Evolutionary conservation across 2,329 filamentous ascomycete genomes (phyloP).

Genomic region (Domatiomyces catenatus): DNA sequence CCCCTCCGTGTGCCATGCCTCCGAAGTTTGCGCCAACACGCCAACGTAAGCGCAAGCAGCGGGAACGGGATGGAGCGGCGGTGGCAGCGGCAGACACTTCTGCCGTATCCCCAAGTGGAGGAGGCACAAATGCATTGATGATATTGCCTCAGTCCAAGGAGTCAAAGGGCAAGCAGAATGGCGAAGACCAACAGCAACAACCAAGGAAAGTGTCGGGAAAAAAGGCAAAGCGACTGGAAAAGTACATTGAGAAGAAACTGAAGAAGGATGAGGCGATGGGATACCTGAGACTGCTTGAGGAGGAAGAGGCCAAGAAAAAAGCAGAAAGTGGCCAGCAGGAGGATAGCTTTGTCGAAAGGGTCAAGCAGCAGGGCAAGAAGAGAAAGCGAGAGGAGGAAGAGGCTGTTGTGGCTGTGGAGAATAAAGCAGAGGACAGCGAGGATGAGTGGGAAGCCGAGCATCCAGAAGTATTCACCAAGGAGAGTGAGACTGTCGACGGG

Average conservation of each 20-base stretch:
- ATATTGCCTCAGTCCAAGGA: not conserved
- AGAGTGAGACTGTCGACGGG: slow-evolving; percentile 26
- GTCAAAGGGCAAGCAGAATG: not conserved
- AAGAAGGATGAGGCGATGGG: slow-evolving; percentile 83
- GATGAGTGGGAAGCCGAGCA: slow-evolving; percentile 19
- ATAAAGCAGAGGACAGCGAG: slow-evolving; percentile 9
- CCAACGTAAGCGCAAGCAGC: slow-evolving; percentile 3
- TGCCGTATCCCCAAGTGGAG: not conserved
- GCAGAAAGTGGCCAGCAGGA: slow-evolving; percentile 24
- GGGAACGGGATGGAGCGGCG: not conserved
- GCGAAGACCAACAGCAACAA: slow-evolving; percentile 21
- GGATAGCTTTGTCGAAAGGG: not conserved
- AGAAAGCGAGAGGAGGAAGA: slow-evolving; percentile 34
- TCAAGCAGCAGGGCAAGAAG: not conserved
- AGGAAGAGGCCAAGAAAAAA: slow-evolving; percentile 61
- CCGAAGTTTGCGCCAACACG: slow-evolving; percentile 6
- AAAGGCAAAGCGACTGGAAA: slow-evolving; percentile 53
- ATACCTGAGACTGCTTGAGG: slow-evolving; percentile 70
- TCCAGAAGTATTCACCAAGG: slow-evolving; percentile 25
- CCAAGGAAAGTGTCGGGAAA: slow-evolving; percentile 42
- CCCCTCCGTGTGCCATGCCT: slow-evolving; percentile 1
- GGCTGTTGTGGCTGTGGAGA: slow-evolving; percentile 27
- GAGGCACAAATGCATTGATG: not conserved
- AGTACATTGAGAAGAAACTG: slow-evolving; percentile 75
- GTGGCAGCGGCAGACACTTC: not conserved